phyloP scores from a whole-genome alignment of 2,329 filamentous ascomycete genomes.

The Trichoderma guizhouense region DNA sequence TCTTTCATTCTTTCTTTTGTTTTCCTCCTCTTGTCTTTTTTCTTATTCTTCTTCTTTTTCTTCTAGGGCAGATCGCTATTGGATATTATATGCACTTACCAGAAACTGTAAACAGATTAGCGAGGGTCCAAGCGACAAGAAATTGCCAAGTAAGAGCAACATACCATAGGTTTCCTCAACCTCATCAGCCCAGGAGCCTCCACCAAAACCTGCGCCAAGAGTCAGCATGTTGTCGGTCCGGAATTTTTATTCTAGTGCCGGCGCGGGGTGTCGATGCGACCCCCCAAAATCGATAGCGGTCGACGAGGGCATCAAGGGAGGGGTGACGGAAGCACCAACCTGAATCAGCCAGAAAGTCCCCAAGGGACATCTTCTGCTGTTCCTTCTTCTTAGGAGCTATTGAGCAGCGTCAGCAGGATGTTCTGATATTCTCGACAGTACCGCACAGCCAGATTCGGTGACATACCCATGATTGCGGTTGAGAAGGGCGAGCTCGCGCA shows the following conservation, averaged over 20 bases:
- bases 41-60: background rate
- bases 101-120: slow-evolving; percentile 34
- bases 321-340: slow-evolving; percentile 56
- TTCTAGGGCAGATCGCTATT: background rate
- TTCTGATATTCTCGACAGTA: background rate
- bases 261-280: slow-evolving; percentile 23
- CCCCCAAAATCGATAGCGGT: slow-evolving; percentile 20
- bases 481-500: slow-evolving; percentile 45
- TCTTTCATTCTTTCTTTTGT: background rate
- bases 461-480: slow-evolving; percentile 62
- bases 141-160: slow-evolving; percentile 28
- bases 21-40: background rate
- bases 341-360: slow-evolving; percentile 90
- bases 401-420: slow-evolving; percentile 21
- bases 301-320: slow-evolving; percentile 25
- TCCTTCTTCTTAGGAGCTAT: slow-evolving; percentile 90
- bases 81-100: slow-evolving; percentile 30
- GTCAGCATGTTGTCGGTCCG: slow-evolving; percentile 27
- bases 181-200: slow-evolving; percentile 94
- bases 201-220: slow-evolving; percentile 47
- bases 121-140: background rate
- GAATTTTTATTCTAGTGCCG: slow-evolving; percentile 30
- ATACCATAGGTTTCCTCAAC: slow-evolving; percentile 87
- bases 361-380: slow-evolving; percentile 94
- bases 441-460: slow-evolving; percentile 17